phyloP scores from a whole-genome alignment of 108 stramenopile genomes.

The Pseudonitzschia multiseries region DNA sequence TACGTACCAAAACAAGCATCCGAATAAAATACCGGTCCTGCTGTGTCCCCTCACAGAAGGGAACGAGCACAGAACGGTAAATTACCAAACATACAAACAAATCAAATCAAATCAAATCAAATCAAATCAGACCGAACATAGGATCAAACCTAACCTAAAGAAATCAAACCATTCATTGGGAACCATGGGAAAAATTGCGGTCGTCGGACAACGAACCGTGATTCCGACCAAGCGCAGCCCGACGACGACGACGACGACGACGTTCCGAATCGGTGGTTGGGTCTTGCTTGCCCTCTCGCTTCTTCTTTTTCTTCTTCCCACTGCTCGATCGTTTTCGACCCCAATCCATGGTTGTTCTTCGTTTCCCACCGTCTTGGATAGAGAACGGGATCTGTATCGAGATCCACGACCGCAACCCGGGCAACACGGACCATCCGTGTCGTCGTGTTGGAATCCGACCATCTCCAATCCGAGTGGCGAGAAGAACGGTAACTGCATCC shows the following conservation, averaged over 20 bases:
- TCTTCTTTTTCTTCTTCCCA: neutral
- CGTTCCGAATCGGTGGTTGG: neutral
- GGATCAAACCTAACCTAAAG: no score
- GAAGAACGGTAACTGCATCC: no score
- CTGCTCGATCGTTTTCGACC: neutral
- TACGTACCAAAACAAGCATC: no score
- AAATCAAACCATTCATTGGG: neutral
- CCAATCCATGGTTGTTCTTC: neutral
- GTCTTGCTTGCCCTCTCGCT: neutral
- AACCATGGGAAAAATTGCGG: neutral
- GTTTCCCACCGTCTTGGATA: neutral
- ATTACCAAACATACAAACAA: no score
- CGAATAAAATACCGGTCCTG: no score
- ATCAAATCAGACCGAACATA: neutral
- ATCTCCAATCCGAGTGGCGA: neutral
- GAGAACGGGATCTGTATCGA: neutral
- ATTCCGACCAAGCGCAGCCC: neutral
- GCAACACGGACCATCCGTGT: neutral
- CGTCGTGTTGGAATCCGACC: no score
- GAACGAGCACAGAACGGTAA: no score
- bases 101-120: no score
- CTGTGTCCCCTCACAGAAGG: no score
- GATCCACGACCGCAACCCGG: neutral
- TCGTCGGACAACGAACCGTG: neutral
- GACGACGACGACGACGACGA: neutral